phyloP scores from a whole-genome alignment of 495 filamentous ascomycete species.

The Aspergillus steynii region DNA sequence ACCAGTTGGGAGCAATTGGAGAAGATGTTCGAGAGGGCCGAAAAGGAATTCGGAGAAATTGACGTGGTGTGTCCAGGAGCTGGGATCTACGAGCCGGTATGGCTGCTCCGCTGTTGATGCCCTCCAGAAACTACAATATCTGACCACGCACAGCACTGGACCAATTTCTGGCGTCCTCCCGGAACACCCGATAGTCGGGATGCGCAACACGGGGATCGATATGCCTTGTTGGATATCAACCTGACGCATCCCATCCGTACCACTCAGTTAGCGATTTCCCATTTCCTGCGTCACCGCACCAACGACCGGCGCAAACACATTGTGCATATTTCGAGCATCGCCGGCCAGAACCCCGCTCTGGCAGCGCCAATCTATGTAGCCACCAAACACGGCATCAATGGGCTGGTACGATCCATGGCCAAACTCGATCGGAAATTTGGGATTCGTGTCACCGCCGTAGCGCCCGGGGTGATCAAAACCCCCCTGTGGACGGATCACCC shows the following conservation, averaged over 20 bases:
- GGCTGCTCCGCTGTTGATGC: background rate
- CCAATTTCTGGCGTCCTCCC: conserved; percentile 68
- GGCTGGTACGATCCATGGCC: conserved; percentile 56
- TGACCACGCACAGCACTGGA: conserved; percentile 46
- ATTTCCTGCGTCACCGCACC: conserved; percentile 45
- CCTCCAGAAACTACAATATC: too few species aligned
- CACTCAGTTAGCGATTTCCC: conserved; percentile 63
- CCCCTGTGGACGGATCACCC: conserved; percentile 69
- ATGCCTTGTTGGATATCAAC: conserved; percentile 65
- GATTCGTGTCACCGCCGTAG: conserved; percentile 65
- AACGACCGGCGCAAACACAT: conserved; percentile 49
- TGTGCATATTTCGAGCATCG: conserved; percentile 63
- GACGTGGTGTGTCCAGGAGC: conserved; percentile 71
- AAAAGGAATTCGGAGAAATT: conserved; percentile 54
- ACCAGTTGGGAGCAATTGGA: conserved; percentile 59
- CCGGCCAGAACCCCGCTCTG: conserved; percentile 55
- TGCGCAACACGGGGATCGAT: conserved; percentile 43
- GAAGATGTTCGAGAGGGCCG: conserved; percentile 55
- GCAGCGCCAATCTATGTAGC: conserved; percentile 60
- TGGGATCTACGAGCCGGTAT: conserved; percentile 65
- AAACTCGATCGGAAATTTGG: conserved; percentile 52
- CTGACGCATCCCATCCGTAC: conserved; percentile 68
- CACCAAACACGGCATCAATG: conserved; percentile 62
- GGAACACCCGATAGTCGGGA: conserved; percentile 52
- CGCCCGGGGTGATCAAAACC: conserved; percentile 67